These are phyloP conservation scores for Parmales sp. DNA, from an alignment of 108 stramenopile genomes.

Conservation along the genomic window DNA sequence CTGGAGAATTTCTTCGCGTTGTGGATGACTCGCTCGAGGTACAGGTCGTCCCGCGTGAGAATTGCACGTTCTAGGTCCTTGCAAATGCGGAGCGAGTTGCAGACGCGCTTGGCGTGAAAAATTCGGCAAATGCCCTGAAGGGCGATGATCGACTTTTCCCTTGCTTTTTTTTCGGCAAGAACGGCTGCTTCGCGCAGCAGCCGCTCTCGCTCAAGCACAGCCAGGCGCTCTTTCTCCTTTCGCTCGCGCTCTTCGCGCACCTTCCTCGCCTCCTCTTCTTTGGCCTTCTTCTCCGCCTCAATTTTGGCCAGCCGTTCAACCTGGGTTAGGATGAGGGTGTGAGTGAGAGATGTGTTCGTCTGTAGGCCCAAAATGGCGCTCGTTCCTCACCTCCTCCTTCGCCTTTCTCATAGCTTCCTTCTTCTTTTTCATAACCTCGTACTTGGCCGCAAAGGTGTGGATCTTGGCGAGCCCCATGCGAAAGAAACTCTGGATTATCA, in stretches of 20 bases:
- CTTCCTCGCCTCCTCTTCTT: background rate
- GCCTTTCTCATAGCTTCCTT: background rate
- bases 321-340: too few relatives aligned
- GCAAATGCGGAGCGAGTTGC: background rate
- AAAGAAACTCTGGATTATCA: background rate
- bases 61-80: background rate
- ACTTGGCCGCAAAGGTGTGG: background rate
- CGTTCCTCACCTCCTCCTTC: background rate
- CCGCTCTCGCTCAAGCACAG: background rate
- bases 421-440: background rate
- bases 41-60: background rate
- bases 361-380: too few relatives aligned
- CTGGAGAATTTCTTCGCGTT: background rate
- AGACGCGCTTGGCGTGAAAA: background rate
- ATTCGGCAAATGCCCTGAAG: constrained; percentile 2
- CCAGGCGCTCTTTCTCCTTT: background rate
- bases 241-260: background rate
- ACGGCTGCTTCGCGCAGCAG: background rate
- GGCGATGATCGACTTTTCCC: background rate
- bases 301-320: too few relatives aligned
- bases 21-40: background rate
- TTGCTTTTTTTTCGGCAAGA: background rate
- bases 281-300: background rate
- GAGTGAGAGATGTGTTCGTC: too few relatives aligned
- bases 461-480: background rate